Evolutionary conservation across 2,329 filamentous ascomycete genomes (phyloP).

Genomic region (Lecanicillium sp.): DNA sequence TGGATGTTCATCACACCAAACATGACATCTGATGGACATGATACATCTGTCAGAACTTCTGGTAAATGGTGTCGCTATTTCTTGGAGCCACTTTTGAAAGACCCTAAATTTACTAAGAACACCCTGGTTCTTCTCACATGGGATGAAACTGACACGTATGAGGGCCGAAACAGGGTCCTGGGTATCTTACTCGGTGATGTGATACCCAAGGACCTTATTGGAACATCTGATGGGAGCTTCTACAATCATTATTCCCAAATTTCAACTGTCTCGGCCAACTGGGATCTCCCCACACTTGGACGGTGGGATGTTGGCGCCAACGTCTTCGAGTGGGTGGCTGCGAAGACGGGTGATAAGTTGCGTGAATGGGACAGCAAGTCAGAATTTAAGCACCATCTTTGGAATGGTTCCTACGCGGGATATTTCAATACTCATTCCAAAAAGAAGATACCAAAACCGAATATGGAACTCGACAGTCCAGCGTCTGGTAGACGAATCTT

Average conservation of each 20-base stretch:
- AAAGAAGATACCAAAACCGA: slow-evolving; percentile 34
- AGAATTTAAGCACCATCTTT: slow-evolving; percentile 36
- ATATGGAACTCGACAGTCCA: slow-evolving; percentile 29
- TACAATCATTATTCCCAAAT: slow-evolving; percentile 69
- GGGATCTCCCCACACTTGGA: slow-evolving; percentile 61
- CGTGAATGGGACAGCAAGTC: slow-evolving; percentile 31
- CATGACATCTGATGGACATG: slow-evolving; percentile 72
- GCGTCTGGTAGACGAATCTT: slow-evolving; percentile 28
- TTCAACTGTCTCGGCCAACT: slow-evolving; percentile 61
- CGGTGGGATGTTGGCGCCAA: slow-evolving; percentile 69
- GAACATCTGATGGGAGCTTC: slow-evolving; percentile 62
- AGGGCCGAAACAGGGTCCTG: slow-evolving; percentile 60
- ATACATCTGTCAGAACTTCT: slow-evolving; percentile 64
- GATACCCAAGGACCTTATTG: slow-evolving; percentile 54
- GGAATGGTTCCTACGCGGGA: slow-evolving; percentile 50
- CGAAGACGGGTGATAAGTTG: slow-evolving; percentile 50
- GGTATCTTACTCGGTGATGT: slow-evolving; percentile 68
- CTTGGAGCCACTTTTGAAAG: slow-evolving; percentile 61
- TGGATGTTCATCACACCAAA: slow-evolving; percentile 66
- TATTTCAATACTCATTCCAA: slow-evolving; percentile 32
- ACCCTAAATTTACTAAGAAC: slow-evolving; percentile 67
- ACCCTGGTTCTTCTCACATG: slow-evolving; percentile 73
- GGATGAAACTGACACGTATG: slow-evolving; percentile 70
- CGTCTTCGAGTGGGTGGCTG: slow-evolving; percentile 54
- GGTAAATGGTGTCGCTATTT: slow-evolving; percentile 63